phyloP scores from a whole-genome alignment of 2,329 filamentous ascomycete genomes.

The Fusarium chuoi region DNA sequence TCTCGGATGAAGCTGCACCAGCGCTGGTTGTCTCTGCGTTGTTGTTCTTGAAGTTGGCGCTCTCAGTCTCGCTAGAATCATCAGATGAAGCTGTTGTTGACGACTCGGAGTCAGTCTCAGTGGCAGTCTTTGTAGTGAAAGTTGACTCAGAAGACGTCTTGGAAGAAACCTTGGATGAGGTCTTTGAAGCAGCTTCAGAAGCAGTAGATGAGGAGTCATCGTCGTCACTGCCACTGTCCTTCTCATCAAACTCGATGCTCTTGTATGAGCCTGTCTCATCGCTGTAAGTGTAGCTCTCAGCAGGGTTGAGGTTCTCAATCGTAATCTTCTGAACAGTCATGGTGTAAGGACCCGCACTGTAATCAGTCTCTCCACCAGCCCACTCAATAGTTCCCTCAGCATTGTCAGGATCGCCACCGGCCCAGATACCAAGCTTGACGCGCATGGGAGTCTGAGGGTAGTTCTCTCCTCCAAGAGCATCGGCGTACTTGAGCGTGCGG shows the following conservation, averaged over 20 bases:
- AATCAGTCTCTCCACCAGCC: constrained; percentile 67
- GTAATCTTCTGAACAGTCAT: constrained; percentile 64
- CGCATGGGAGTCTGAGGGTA: constrained; percentile 79
- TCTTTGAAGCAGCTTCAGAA: neutral
- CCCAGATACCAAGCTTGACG: constrained; percentile 70
- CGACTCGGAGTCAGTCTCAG: neutral
- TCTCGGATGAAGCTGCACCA: neutral
- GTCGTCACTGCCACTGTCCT: neutral
- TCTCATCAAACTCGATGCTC: constrained; percentile 39
- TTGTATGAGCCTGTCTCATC: constrained; percentile 39
- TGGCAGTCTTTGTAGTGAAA: neutral
- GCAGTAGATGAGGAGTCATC: neutral
- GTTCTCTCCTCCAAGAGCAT: constrained; percentile 57
- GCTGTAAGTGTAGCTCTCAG: constrained; percentile 48
- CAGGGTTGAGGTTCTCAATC: constrained; percentile 54
- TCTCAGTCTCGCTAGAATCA: neutral
- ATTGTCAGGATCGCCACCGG: constrained; percentile 53
- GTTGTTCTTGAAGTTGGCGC: constrained; percentile 20
- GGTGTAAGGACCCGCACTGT: constrained; percentile 61
- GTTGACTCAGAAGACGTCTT: neutral
- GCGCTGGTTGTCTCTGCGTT: neutral
- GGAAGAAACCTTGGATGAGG: neutral
- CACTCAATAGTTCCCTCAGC: constrained; percentile 71
- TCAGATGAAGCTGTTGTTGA: constrained; percentile 12
- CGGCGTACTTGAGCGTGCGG: constrained; percentile 49